Evolutionary conservation across 202 grass and related monocot species (phyloP), one percentile per base, ranked within the genome.

Genomic region (Musa balbisiana): DNA sequence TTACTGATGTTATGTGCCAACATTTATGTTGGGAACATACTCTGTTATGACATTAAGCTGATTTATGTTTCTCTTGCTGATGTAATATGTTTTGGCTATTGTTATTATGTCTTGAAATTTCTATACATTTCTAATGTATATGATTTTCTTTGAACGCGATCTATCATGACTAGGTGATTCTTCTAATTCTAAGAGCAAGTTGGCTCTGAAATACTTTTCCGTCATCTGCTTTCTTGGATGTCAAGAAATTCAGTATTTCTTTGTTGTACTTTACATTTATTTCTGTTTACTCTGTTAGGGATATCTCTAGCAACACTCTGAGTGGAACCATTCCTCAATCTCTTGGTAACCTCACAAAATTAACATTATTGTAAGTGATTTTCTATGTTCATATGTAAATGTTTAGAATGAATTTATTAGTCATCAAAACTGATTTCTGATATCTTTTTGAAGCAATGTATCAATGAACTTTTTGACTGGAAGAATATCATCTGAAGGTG

Each of bases 381-480:
- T 80, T 58, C 72, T 64, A 53, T 87, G 10, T 59, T 81, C 71
- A 10, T 25, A 29, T 79, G 81, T 66, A 74, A 78, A 19, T 63
- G 19, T 77, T 43, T 43, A 43, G 33, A 43, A 43, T 43, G 33
- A 43, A 43, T 43, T 43, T 43, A 43, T 43, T 6, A 43, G 4
- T 43, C 33, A 43, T 43, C 33, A 43, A 22, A 70, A 64, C 67
- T 73, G 55, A 23, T 73, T 54, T 85, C 71, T 80, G 67, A 53
- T 69, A 27, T 49, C 50, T 76, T 75, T 69, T 49, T 88, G 89
- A 87, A 99, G 95, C 87, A 99, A 99, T 74, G 87, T 90, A 71
- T 99, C 95, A 51, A 99, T 95, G 91, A 99, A 99, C 76, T 99
- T 99, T 76, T 90, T 99, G 73, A 85, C 87, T 78, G 95, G 95